Evolutionary conservation across 352 stramenopile species (phyloP), one percentile per base, ranked within the genome.

Genomic region (Phytophthora ramorum): DNA sequence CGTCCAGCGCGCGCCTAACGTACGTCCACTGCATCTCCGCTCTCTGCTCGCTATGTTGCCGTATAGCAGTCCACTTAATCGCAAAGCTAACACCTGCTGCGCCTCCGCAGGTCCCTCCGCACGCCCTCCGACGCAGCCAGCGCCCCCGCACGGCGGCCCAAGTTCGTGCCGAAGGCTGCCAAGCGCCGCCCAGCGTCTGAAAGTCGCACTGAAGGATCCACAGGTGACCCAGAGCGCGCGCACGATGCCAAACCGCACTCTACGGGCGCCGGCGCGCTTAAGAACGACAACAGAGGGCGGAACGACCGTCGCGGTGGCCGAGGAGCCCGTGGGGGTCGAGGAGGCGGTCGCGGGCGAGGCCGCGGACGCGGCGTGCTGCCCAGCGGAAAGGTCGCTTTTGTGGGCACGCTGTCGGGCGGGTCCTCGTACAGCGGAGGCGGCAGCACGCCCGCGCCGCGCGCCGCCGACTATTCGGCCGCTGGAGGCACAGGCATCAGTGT

Each of bases 401-500:
- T 93, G 2, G 87, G 87, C 5, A 91, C 85, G n/a, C 63, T 94
- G 6, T 92, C 87, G n/a, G 81, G 72, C 14, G 87, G 85, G 13
- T 94, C 87, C 41, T 93, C 84, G 19, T 93, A 88, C 63, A 93
- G 84, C 51, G 73, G 71, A 56, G 75, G 73, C 2, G 55, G 68
- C 37, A 75, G 58, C 7, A 41, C 69, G 2, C 59, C 76, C 14
- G 75, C 83, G 13, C 79, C 78, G 4, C 81, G 81, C 12, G 49
- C 60, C 4, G 52, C 55, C 14, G 71, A 80, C 19, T 91, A 90
- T 58, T 73, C 76, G 20, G 83, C 86, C 14, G 85, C 88, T 24
- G 84, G 91, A 22, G 88, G 84, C n/a, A 78, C 90, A 5, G 88
- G 88, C 28, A 96, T 96, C 66, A 96, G 88, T 75, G 79, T 96